Conservation (phyloP, 306 rosid genomes). For the Corylus avellana region DNA sequence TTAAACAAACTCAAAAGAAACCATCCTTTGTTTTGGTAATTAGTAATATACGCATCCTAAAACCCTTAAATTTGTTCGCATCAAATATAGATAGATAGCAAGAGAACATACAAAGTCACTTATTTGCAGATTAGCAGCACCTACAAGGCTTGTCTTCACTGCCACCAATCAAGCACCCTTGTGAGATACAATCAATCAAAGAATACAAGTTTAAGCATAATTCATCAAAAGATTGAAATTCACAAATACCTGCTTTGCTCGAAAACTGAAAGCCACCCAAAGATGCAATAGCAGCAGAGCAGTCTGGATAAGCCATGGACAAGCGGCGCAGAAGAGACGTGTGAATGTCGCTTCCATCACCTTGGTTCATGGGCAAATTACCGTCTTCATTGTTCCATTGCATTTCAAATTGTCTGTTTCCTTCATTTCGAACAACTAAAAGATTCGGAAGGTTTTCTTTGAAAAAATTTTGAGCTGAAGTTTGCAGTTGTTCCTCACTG, state of each 20-base stretch:
- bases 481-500: slow-evolving; percentile 55
- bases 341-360: slow-evolving; percentile 37
- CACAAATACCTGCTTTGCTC: slow-evolving; percentile 48
- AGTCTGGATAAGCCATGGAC: slow-evolving; percentile 62
- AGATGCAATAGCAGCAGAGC: slow-evolving; percentile 48
- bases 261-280: slow-evolving; percentile 63
- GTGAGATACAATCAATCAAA: slow-evolving; percentile 29
- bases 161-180: slow-evolving; percentile 40
- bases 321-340: slow-evolving; percentile 58
- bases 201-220: background rate
- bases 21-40: background rate
- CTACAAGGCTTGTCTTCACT: slow-evolving; percentile 61
- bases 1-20: background rate
- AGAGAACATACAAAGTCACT: slow-evolving; percentile 62
- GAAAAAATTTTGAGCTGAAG: slow-evolving; percentile 49
- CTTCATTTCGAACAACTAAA: slow-evolving; percentile 35
- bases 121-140: slow-evolving; percentile 49
- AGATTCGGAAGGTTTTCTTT: slow-evolving; percentile 58
- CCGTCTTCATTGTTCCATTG: slow-evolving; percentile 40
- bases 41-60: background rate
- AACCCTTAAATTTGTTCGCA: background rate
- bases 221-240: slow-evolving; percentile 8
- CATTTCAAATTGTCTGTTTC: slow-evolving; percentile 47
- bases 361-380: slow-evolving; percentile 30
- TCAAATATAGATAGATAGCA: slow-evolving; percentile 1